Conservation (phyloP, 768 basidiomycete genomes). For the Leccinum pellstonianum region DNA sequence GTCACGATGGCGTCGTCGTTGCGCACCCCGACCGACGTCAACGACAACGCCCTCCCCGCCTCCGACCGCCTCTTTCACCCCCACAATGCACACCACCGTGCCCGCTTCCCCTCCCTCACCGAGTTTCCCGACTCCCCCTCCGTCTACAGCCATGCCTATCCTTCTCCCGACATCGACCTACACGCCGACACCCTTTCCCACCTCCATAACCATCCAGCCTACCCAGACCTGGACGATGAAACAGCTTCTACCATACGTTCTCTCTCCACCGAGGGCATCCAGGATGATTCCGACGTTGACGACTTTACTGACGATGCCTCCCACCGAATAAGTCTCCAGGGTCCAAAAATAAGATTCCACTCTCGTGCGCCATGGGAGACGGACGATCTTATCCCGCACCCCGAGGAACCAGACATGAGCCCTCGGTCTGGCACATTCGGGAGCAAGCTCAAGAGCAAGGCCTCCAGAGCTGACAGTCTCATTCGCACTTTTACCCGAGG, state of each 20-base stretch:
- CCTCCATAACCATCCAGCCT: conserved; percentile 46
- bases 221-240: conserved; percentile 59
- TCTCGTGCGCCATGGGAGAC: conserved; percentile 82
- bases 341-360: conserved; percentile 83
- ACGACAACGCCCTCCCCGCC: conserved; percentile 31
- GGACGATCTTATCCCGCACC: conserved; percentile 46
- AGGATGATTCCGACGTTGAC: conserved; percentile 35
- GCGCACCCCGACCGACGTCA: conserved; percentile 25
- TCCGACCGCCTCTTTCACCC: conserved; percentile 49
- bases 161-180: conserved; percentile 47
- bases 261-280: conserved; percentile 31
- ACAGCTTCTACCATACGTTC: conserved; percentile 26
- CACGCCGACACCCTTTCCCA: conserved; percentile 31
- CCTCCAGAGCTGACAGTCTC: conserved; percentile 34
- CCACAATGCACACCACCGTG: conserved; percentile 38
- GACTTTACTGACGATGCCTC: conserved; percentile 45
- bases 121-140: conserved; percentile 68
- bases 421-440: conserved; percentile 31
- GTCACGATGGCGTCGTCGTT: conserved; percentile 43
- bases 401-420: conserved; percentile 46
- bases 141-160: conserved; percentile 60
- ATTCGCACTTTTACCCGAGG: conserved; percentile 48
- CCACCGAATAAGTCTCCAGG: conserved; percentile 65
- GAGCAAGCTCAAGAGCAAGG: conserved; percentile 31
- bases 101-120: conserved; percentile 54